phyloP scores from a whole-genome alignment of 371 early-diverging fungal species.

The Mucor circinelloides region DNA sequence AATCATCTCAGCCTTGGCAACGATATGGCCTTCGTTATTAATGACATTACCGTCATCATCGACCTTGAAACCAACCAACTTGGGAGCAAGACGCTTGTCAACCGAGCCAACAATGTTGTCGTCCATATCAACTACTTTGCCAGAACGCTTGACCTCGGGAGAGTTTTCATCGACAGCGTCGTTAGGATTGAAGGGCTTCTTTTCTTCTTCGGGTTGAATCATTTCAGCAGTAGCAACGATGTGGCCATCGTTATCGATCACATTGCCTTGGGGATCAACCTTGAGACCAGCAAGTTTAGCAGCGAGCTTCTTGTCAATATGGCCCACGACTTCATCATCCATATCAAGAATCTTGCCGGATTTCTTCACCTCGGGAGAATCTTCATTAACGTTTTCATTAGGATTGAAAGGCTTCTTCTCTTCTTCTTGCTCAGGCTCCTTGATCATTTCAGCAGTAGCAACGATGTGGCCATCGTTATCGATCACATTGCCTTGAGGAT shows the following conservation, averaged over 20 bases:
- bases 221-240: constrained; percentile 15
- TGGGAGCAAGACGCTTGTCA: constrained; percentile 13
- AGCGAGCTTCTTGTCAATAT: constrained; percentile 17
- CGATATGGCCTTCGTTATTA: constrained; percentile 24
- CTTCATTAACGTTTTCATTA: constrained; percentile 5
- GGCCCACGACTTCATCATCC: constrained; percentile 18
- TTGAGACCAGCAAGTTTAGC: constrained; percentile 10
- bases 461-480: constrained; percentile 9
- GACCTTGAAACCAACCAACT: constrained; percentile 20
- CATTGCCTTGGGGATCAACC: constrained; percentile 16
- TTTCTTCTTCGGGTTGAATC: constrained; percentile 6
- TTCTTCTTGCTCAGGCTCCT: constrained; percentile 4
- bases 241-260: constrained; percentile 19
- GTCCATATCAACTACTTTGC: constrained; percentile 25
- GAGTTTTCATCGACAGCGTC: constrained; percentile 18
- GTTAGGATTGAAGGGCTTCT: constrained; percentile 23
- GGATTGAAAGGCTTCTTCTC: constrained; percentile 11
- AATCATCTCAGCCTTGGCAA: constrained; percentile 28
- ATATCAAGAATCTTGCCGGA: constrained; percentile 24
- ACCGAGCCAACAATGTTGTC: constrained; percentile 28
- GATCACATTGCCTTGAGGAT: constrained; percentile 8
- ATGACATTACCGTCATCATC: constrained; percentile 33
- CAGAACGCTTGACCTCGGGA: constrained; percentile 24
- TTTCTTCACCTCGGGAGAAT: constrained; percentile 16
- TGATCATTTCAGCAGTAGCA: constrained; percentile 7